A percentile compares a stretch with the other conserved stretches of the same genome.
These are phyloP conservation scores for Lipomyces yamanashiensis DNA, from an alignment of 805 yeast species.

Conservation along the genomic window DNA sequence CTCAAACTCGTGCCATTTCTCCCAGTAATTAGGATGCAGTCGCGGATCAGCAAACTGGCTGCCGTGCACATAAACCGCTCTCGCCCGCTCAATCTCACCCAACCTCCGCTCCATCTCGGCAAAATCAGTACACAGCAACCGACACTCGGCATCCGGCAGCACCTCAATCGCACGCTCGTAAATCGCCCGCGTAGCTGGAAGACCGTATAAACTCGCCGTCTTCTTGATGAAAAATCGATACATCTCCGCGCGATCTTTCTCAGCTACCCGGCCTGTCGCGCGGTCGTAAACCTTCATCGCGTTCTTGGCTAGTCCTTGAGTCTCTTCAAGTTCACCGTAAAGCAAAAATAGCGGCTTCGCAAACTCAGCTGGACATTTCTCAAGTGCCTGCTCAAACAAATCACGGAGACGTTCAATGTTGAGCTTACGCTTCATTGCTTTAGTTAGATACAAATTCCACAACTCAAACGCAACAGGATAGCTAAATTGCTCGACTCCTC, in stretches of 20 bases:
- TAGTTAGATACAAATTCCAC: constrained; percentile 70
- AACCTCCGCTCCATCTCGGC: constrained; percentile 59
- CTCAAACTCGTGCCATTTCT: constrained; percentile 76
- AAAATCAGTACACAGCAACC: constrained; percentile 57
- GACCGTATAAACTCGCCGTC: constrained; percentile 50
- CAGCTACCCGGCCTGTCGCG: constrained; percentile 47
- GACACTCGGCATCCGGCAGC: constrained; percentile 52
- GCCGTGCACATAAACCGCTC: constrained; percentile 65
- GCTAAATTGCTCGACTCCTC: constrained; percentile 64
- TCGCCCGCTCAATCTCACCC: constrained; percentile 62
- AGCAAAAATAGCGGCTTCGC: constrained; percentile 56
- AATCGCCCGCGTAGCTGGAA: constrained; percentile 52
- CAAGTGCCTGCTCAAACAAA: constrained; percentile 70
- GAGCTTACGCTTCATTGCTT: constrained; percentile 49
- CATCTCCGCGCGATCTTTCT: constrained; percentile 46
- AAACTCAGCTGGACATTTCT: constrained; percentile 55
- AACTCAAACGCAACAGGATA: constrained; percentile 68
- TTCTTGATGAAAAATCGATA: constrained; percentile 53
- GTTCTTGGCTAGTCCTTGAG: constrained; percentile 55
- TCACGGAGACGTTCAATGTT: constrained; percentile 66
- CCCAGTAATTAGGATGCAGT: constrained; percentile 55
- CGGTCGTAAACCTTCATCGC: constrained; percentile 55
- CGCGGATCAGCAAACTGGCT: constrained; percentile 50
- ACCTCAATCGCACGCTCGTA: constrained; percentile 58
- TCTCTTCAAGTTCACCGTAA: constrained; percentile 68